Base-by-base conservation (phyloP, 2,329 filamentous ascomycete genomes). In the Talaromyces rugulosus region DNA sequence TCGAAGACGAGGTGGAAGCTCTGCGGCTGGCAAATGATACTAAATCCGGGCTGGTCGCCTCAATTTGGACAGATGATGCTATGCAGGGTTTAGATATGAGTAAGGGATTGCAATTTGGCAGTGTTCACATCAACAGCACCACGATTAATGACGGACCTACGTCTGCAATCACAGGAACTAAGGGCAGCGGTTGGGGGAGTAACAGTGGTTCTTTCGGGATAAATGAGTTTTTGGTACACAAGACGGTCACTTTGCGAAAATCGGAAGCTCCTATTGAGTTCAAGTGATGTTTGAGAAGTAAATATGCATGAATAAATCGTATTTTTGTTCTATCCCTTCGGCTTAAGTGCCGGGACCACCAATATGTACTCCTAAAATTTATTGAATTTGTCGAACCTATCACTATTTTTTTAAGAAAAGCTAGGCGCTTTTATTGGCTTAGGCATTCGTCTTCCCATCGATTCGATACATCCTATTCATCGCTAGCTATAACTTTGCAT, bases 61-160 rank as follows among this genome's bases (percentile, higher is more conserved):
- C 76, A 36, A 68, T 80, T 59, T 76, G 74, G 71, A 90, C 89
- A 34, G 56, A 31, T 34, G 27, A 23, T 51, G 58, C 34, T 5
- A 33, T 11, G 33, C 58, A n/a, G 56, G 40, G 40, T 34, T 62
- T 33, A 28, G 51, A 30, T 51, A 51, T 8, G 61, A 56, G 77
- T 75, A 54, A 53, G 14, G 31, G 16, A 33, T 30, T 28, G 50
- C 50, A 28, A 53, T 53, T n/a, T n/a, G 30, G 50, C 11, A n/a
- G 27, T 16, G 50, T 53, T 12, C 50, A 53, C 50, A 53, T 53
- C 28, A 53, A 53, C 30, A 30, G 27, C 5, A 28, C 50, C 18
- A 53, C 50, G 12, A 8, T 53, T 1, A 28, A 53, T 23, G 50
- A 53, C 16, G 50, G 31, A 16, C 14, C 50, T 18, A 31, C 30